These are phyloP conservation scores for Chaetomiaceae sp. DNA, from an alignment of 2,329 filamentous ascomycete species.

Conservation along the genomic window DNA sequence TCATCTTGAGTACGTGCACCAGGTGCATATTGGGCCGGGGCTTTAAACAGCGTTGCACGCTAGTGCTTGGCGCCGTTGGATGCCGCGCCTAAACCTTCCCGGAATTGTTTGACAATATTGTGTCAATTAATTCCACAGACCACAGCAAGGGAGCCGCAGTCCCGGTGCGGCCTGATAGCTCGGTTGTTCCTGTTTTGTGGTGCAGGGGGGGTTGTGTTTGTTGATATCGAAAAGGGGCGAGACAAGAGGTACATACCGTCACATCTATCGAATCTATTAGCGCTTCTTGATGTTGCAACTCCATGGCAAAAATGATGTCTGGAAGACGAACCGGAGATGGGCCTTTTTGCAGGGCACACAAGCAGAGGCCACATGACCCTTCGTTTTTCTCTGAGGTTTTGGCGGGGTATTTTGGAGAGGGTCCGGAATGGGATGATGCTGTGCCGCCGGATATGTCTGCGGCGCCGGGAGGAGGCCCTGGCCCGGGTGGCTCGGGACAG, in stretches of 20 bases:
- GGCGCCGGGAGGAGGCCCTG: constrained; percentile 34
- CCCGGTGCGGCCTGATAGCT: constrained; percentile 20
- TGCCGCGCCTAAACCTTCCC: constrained; percentile 27
- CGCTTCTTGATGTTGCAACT: constrained; percentile 18
- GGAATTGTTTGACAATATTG: constrained; percentile 27
- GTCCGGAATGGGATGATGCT: constrained; percentile 35
- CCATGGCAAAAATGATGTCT: neutral
- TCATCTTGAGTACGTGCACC: constrained; percentile 25
- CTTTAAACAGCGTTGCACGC: constrained; percentile 25
- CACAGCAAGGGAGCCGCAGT: constrained; percentile 23
- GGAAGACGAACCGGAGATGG: constrained; percentile 57
- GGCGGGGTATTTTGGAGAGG: constrained; percentile 48
- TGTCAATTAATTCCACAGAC: constrained; percentile 27
- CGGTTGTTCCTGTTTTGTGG: constrained; percentile 21
- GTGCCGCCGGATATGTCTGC: constrained; percentile 30
- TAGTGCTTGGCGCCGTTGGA: constrained; percentile 25
- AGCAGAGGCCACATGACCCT: constrained; percentile 77
- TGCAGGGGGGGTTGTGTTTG: constrained; percentile 1
- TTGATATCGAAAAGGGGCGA: constrained; percentile 18
- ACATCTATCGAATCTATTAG: constrained; percentile 45
- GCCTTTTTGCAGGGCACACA: constrained; percentile 83
- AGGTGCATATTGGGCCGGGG: constrained; percentile 21
- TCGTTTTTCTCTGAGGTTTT: constrained; percentile 62
- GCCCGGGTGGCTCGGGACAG: constrained; percentile 25
- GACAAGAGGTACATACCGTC: constrained; percentile 59